Base-by-base conservation (phyloP, 768 basidiomycete genomes). In the Coprinopsis strossmayeri region DNA sequence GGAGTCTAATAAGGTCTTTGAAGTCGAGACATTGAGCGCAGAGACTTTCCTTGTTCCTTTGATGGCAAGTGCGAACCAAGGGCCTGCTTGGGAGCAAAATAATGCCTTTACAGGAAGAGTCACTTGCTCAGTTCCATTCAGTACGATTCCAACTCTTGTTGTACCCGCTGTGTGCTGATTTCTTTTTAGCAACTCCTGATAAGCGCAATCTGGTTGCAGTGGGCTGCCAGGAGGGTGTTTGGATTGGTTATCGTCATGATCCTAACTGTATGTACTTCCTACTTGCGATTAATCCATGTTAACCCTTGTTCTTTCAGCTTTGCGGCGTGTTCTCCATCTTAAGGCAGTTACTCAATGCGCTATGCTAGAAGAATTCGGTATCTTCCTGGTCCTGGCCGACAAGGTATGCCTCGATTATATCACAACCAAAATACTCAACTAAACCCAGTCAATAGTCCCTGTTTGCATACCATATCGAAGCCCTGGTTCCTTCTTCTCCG, bases 261-360 rank as follows among this genome's bases (percentile, higher is more conserved):
- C 85, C 93, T 1, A 72, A 77, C 61, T 93, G 91, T 91, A 63
- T 52, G 82, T 58, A n/a, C n/a, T n/a, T n/a, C 52, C 17, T 23
- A 10, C 26, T n/a, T 41, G 27, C 17, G n/a, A 21, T 12, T 21
- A 48, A n/a, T 45, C 25, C 21, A 35, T n/a, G n/a, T 18, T 39
- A 28, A 11, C 35, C 12, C 12, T 40, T 20, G 11, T 45, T 24
- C 17, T 46, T 44, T 27, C 51, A 94, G 91, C 92, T 2, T 82
- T 97, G 73, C 84, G 91, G 26, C 90, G 92, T 21, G 94, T 98
- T 13, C 72, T 98, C 1, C 94, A 96, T 61, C 70, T 98, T 38
- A 91, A 92, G 65, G 82, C 84, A 71, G 93, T 98, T 26, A 93
- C 91, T 0, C 92, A 96, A 60, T 91, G 91, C 61, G 93, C 93